These are phyloP conservation scores for Purpureocillium takamizusanense DNA, from an alignment of 2,329 filamentous ascomycete species.

Conservation along the genomic window DNA sequence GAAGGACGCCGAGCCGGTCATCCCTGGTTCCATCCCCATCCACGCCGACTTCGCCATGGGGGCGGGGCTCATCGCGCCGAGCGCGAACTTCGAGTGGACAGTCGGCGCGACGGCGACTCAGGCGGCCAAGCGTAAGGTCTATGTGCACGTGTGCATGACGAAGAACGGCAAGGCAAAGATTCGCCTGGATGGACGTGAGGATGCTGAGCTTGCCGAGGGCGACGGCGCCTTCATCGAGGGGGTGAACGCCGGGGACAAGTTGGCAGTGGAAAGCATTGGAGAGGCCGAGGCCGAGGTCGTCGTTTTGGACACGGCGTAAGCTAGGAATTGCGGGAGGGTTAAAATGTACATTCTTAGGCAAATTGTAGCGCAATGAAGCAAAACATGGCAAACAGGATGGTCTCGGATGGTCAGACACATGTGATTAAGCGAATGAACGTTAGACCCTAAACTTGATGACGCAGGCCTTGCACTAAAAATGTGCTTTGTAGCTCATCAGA, in stretches of 20 bases:
- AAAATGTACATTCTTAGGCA: neutral
- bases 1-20: slow-evolving; percentile 48
- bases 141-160: slow-evolving; percentile 73
- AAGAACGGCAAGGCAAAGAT: slow-evolving; percentile 67
- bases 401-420: no score
- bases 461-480: no score
- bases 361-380: no score
- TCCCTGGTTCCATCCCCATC: slow-evolving; percentile 66
- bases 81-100: slow-evolving; percentile 59
- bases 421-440: no score
- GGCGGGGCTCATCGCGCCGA: slow-evolving; percentile 62
- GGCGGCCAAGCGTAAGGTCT: slow-evolving; percentile 60
- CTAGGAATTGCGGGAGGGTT: no score
- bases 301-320: slow-evolving; percentile 53
- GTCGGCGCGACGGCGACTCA: slow-evolving; percentile 51
- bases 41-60: slow-evolving; percentile 80
- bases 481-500: no score
- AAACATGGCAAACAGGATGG: no score
- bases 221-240: slow-evolving; percentile 70
- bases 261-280: slow-evolving; percentile 58
- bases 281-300: slow-evolving; percentile 62
- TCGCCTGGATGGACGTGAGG: slow-evolving; percentile 55
- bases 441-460: no score
- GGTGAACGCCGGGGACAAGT: slow-evolving; percentile 54
- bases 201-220: slow-evolving; percentile 59